phyloP scores from a whole-genome alignment of 371 early-diverging fungal genomes.

The Funneliformis caledonium region DNA sequence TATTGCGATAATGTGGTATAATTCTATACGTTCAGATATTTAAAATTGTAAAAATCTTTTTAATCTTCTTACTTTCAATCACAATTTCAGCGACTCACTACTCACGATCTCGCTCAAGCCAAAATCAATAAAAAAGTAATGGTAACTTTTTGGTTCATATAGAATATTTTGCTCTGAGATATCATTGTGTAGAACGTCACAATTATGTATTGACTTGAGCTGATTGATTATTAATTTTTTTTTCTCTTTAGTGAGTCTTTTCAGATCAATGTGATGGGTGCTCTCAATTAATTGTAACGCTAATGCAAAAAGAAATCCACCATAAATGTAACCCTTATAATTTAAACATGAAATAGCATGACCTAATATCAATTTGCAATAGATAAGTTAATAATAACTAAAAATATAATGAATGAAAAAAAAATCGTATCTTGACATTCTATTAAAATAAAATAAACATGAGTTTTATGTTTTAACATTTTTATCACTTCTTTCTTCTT shows the following conservation, averaged over 20 bases:
- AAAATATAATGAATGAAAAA: conserved; percentile 31
- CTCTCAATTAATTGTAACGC: conserved; percentile 14
- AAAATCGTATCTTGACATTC: conserved; percentile 4
- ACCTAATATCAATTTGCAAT: conserved; percentile 19
- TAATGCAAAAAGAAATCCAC: conserved; percentile 24
- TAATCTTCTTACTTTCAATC: background rate
- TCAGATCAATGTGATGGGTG: conserved; percentile 7
- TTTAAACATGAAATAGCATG: background rate
- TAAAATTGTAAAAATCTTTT: conserved; percentile 20
- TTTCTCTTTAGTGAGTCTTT: background rate
- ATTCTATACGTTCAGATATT: background rate
- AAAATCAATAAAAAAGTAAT: conserved; percentile 27
- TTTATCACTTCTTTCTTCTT: background rate
- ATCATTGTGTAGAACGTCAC: too few species aligned
- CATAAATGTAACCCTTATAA: conserved; percentile 6
- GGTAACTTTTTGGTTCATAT: too few species aligned
- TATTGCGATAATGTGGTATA: background rate
- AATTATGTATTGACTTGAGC: too few species aligned
- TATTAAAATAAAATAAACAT: conserved; percentile 16
- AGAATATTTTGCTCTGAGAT: too few species aligned
- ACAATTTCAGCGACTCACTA: conserved; percentile 3
- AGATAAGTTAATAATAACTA: conserved; percentile 7
- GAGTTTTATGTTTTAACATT: conserved; percentile 8
- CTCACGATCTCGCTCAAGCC: conserved; percentile 18
- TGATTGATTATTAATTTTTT: conserved; percentile 2